Evolutionary conservation across 768 basidiomycete genomes (phyloP), one percentile per base, ranked within the genome.

Genomic region (Mrakia frigida): DNA sequence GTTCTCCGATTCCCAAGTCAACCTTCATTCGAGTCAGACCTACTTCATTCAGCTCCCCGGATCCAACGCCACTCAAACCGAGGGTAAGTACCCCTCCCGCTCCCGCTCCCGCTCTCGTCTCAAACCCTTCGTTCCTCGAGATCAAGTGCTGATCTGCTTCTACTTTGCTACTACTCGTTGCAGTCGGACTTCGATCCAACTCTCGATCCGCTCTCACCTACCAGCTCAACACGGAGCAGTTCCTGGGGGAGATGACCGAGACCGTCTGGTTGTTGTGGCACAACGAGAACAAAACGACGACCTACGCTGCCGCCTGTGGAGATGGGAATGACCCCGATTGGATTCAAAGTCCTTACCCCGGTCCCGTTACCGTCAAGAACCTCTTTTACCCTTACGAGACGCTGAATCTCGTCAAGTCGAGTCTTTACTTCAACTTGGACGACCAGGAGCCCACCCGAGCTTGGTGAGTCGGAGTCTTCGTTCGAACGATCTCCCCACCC

Each of bases 21-120:
- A 90, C 18, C 89, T 91, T 77, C 88, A 88, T 79, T 91, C 92
- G 56, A 94, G 91, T 81, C 92, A 91, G 92, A 96, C 94, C 0
- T 86, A 89, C 81, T 83, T 81, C 59, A 91, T 94, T 79, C 84
- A 90, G 77, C 88, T 91, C 16, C 93, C 94, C 18, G 94, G 94
- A 81, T 96, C 94, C 35, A 93, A 94, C 81, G 81, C 82, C 23
- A 93, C 92, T 0, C 81, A 81, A 60, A 93, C 94, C 0, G 92
- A 96, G 83, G 88, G 73, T 74, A 39, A 52, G 73, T 56, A 16
- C 25, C 11, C 46, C 52, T 46, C n/a, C 25, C 41, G 18, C 25
- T 46, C 35, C 14, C 69, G 5, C 37, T 11, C 39, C 39, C 39
- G 5, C 39, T 11, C 39, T 41, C 39, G 11, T 41, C 39, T 11